Percentiles rank a stretch among this genome's conserved stretches.
phyloP scores from a whole-genome alignment of 148 eudicot species.

The Rhododendron ovatum region DNA sequence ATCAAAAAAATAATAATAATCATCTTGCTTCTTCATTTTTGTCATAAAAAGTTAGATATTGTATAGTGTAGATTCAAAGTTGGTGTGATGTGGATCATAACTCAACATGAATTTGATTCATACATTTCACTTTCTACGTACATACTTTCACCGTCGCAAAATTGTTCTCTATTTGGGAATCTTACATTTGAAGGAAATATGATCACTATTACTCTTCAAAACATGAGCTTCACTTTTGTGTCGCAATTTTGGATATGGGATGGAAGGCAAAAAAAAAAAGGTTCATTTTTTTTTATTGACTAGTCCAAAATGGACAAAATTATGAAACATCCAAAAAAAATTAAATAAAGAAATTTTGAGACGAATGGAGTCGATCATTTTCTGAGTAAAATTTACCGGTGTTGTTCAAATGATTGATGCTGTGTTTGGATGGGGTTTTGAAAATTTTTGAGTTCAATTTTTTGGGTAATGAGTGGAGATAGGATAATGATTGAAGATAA shows the following conservation, averaged over 20 bases:
- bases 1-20: no score
- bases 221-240: background rate
- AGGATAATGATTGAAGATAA: no score
- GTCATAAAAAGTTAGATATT: background rate
- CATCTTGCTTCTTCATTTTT: no score
- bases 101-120: background rate
- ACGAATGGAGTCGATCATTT: background rate
- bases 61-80: background rate
- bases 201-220: background rate
- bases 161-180: no score
- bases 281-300: background rate
- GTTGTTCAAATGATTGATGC: background rate
- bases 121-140: background rate
- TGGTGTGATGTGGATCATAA: background rate
- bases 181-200: no score
- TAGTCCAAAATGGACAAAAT: background rate
- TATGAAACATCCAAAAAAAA: no score
- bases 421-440: no score
- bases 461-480: no score
- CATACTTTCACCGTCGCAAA: background rate
- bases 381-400: background rate
- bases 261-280: no score
- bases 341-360: no score
- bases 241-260: no score
- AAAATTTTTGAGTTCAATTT: no score